Conservation (phyloP, 495 filamentous ascomycete genomes). For the Hyaloscypha variabilis region DNA sequence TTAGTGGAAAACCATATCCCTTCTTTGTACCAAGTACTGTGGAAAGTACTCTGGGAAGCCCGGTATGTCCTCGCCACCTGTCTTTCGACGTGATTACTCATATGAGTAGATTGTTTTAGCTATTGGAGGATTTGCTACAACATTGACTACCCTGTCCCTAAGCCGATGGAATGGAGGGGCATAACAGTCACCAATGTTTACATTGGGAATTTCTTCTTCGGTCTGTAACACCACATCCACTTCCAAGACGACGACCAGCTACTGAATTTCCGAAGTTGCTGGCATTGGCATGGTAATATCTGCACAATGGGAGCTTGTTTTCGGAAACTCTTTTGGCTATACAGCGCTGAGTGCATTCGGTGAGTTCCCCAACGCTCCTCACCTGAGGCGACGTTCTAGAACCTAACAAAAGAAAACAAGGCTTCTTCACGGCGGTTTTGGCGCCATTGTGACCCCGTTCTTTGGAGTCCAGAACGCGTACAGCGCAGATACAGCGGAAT, state of each 20-base stretch:
- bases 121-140: constrained; percentile 53
- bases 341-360: constrained; percentile 52
- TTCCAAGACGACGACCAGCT: neutral
- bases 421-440: constrained; percentile 49
- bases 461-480: constrained; percentile 46
- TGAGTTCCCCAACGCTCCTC: too few species aligned
- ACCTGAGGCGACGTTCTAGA: too few species aligned
- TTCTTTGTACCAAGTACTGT: constrained; percentile 36
- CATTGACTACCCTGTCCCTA: constrained; percentile 50
- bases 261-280: constrained; percentile 1
- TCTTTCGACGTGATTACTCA: too few species aligned
- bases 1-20: constrained; percentile 21
- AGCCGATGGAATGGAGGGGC: constrained; percentile 51
- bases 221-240: constrained; percentile 27
- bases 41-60: constrained; percentile 37
- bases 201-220: constrained; percentile 54
- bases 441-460: constrained; percentile 41
- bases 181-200: constrained; percentile 49
- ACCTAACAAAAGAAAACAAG: too few species aligned
- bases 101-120: too few species aligned
- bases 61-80: constrained; percentile 17
- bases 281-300: constrained; percentile 51
- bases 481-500: constrained; percentile 39
- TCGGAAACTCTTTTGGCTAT: constrained; percentile 53
- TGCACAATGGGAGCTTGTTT: constrained; percentile 53